Base-by-base conservation (phyloP, 495 filamentous ascomycete species). In the Pyronema domesticum region DNA sequence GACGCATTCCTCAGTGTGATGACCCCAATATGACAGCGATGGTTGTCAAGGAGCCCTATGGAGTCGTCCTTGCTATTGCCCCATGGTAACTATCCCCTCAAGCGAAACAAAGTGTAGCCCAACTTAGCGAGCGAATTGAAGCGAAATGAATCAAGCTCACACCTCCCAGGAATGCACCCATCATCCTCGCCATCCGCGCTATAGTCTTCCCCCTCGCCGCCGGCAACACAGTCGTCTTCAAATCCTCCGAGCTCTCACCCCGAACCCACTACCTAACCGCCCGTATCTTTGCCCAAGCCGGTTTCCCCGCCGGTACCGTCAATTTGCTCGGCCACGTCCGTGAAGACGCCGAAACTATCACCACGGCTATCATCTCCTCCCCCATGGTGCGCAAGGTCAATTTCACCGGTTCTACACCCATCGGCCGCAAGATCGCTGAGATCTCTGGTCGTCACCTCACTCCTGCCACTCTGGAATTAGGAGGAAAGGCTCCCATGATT, bases 11-110 rank as follows among this genome's bases (percentile, higher is more conserved):
- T 0, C 69, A 71, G 8, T 69, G 75, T 7, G 60, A 65, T 40
- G 48, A 10, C 13, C 30, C 50, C 14, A 19, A 23, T 43, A 9
- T 43, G n/a, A 72, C 73, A n/a, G 81, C 82, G 0, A 72, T 94
- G 61, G 69, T 94, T n/a, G 68, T 79, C 47, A 83, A 81, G 60
- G 82, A 93, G 66, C 87, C 87, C 4, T 86, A 79, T 59, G 87
- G 87, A 15, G 86, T 91, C 23, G 69, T 89, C 1, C 70, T 95
- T 11, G 79, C 76, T 33, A 86, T 93, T 68, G 86, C 85, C 15
- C 86, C 89, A 33, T 94, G 89, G 85, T 86, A 72, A 59, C 37
- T 23, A 3, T 15, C 42, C 35, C 37, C 37, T 53, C 50, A 1
- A 3, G 34, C 19, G 13, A 13, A 13, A 43, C 39, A 6, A 5